Conservation (phyloP, 169 alveolate species). For the Cyclospora cayetanensis region DNA sequence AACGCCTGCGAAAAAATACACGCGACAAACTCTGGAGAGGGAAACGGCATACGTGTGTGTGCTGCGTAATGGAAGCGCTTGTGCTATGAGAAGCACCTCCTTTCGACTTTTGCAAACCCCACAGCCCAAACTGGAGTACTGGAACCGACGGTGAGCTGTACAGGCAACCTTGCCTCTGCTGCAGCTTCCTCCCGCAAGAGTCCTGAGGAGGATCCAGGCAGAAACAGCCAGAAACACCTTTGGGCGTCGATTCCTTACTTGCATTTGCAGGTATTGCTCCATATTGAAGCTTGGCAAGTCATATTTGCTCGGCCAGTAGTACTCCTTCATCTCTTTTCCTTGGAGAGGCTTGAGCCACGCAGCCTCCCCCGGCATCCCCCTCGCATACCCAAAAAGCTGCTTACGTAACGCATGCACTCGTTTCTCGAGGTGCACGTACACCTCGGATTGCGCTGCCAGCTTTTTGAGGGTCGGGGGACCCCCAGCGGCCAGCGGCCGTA, state of each 20-base stretch:
- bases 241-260: background rate
- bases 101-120: background rate
- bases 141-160: background rate
- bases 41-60: background rate
- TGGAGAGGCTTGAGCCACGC: slow-evolving; percentile 60
- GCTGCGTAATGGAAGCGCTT: background rate
- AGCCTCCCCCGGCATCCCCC: slow-evolving; percentile 59
- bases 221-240: too few relatives aligned
- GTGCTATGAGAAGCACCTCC: background rate
- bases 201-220: too few relatives aligned
- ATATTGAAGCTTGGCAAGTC: slow-evolving; percentile 43
- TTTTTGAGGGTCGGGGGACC: background rate
- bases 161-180: too few relatives aligned
- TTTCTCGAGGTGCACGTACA: slow-evolving; percentile 6
- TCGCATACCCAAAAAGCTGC: slow-evolving; percentile 45
- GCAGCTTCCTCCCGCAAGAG: background rate
- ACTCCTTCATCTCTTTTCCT: slow-evolving; percentile 37
- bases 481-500: background rate
- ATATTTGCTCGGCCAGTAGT: slow-evolving; percentile 68
- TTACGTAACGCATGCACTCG: background rate
- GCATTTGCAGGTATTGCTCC: slow-evolving; percentile 71
- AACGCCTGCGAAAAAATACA: background rate
- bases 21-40: background rate
- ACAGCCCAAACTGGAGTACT: background rate
- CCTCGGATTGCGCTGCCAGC: background rate